Base-by-base conservation (phyloP, 2,329 filamentous ascomycete genomes). In the Penicillium decumbens region DNA sequence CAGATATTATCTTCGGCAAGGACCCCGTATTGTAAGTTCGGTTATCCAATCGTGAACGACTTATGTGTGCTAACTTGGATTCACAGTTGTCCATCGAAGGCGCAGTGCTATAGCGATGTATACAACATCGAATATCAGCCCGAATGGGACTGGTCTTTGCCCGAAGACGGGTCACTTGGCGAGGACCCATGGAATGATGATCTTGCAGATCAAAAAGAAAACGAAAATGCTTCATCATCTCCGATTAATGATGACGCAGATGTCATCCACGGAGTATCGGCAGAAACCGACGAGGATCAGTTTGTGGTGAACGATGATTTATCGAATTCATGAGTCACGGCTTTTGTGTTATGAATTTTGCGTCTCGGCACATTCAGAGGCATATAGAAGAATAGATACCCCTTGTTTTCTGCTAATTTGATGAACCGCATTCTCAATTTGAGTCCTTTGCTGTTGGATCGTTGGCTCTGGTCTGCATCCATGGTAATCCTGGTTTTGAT, bases 1-100 rank as follows among this genome's bases (percentile, higher is more conserved):
- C 20, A 23, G 20, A 86, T 63, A 76, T 81, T 64, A 72, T 76
- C 62, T 79, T 73, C 50, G 68, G 69, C 30, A 63, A 68, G 59
- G 65, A 69, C 39, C 55, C 70, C 33, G 64, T 74, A n/a, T 65
- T 66, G 69, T 73, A 54, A 61, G 69, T 64, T 46, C 18, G 6
- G 9, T 13, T 40, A 20, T 30, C 8, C 41, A 6, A 5, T 13
- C 18, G 10, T 4, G 24, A n/a, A 6, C n/a, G 9, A 20, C 8
- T 20, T 18, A 18, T 45, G 18, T 41, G 20, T 41, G 43, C 52
- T 56, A 42, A 56, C 38, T 1, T 27, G 8, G 40, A 6, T 25
- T 3, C 50, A 4, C 18, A 66, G 64, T 54, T 66, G 64, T 47
- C 64, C 63, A 6, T 41, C 53, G 24, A 61, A 61, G 37, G 42